phyloP scores from a whole-genome alignment of 2,329 filamentous ascomycete species.

The Phyllosticta paracitricarpa region DNA sequence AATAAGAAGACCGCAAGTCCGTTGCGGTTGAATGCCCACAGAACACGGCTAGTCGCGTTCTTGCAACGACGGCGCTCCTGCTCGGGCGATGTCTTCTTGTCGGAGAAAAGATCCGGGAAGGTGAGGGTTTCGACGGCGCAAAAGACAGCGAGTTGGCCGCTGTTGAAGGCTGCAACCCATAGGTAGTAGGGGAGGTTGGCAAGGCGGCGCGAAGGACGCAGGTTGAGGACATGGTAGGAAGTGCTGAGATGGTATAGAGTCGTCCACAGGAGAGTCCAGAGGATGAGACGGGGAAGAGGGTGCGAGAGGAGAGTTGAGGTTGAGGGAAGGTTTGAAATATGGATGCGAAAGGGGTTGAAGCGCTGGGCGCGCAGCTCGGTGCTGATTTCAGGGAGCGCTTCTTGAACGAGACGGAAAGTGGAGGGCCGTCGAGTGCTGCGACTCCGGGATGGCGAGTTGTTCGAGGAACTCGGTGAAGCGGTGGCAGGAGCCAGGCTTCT shows the following conservation, averaged over 20 bases:
- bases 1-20: slow-evolving; percentile 75
- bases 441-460: neutral
- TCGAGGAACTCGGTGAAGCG: neutral
- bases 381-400: neutral
- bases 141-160: slow-evolving; percentile 68
- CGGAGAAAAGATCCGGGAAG: slow-evolving; percentile 62
- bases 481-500: slow-evolving; percentile 20
- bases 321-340: neutral
- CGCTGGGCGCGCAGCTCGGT: neutral
- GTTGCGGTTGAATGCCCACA: slow-evolving; percentile 80
- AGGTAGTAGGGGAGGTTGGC: slow-evolving; percentile 90
- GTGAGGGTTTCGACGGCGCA: slow-evolving; percentile 66
- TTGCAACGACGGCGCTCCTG: slow-evolving; percentile 55
- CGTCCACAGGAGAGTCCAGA: slow-evolving; percentile 59
- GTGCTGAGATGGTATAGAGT: slow-evolving; percentile 61
- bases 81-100: slow-evolving; percentile 28
- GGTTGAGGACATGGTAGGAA: slow-evolving; percentile 59
- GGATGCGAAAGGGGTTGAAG: slow-evolving; percentile 3
- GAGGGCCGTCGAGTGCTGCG: neutral
- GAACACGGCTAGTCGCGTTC: slow-evolving; percentile 67
- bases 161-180: slow-evolving; percentile 90
- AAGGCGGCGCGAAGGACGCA: slow-evolving; percentile 75
- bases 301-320: slow-evolving; percentile 30
- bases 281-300: slow-evolving; percentile 50
- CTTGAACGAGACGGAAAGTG: neutral